Conservation (phyloP, 2,329 filamentous ascomycete genomes). For the Pseudogymnoascus sp. region DNA sequence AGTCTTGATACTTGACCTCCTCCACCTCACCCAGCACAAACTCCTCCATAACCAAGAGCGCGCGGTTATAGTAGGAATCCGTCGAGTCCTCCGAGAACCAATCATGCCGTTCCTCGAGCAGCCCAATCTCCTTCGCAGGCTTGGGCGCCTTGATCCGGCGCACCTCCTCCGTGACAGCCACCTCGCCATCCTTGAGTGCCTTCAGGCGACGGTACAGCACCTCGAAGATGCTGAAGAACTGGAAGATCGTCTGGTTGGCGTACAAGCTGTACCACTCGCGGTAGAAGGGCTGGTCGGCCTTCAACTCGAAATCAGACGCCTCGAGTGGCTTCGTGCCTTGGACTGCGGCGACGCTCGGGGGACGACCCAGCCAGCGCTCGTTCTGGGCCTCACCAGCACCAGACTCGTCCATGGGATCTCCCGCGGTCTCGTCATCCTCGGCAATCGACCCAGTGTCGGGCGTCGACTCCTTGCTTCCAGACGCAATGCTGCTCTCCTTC, state of each 20-base stretch:
- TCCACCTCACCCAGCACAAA: slow-evolving; percentile 78
- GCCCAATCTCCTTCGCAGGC: slow-evolving; percentile 73
- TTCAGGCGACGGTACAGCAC: slow-evolving; percentile 79
- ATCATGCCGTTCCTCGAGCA: slow-evolving; percentile 69
- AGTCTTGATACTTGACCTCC: slow-evolving; percentile 76
- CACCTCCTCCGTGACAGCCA: slow-evolving; percentile 66
- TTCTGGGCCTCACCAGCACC: slow-evolving; percentile 55
- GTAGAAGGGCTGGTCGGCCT: slow-evolving; percentile 70
- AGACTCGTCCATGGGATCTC: slow-evolving; percentile 46
- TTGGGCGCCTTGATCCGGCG: slow-evolving; percentile 65
- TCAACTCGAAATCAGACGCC: slow-evolving; percentile 55
- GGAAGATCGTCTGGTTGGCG: slow-evolving; percentile 82
- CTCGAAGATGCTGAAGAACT: slow-evolving; percentile 91
- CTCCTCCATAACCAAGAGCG: slow-evolving; percentile 78
- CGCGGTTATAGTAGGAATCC: slow-evolving; percentile 72
- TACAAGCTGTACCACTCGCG: slow-evolving; percentile 84
- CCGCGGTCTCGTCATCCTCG: slow-evolving; percentile 63
- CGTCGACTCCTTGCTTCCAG: slow-evolving; percentile 79
- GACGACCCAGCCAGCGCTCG: slow-evolving; percentile 57
- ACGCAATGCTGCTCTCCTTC: slow-evolving; percentile 71
- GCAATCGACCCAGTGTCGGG: slow-evolving; percentile 72
- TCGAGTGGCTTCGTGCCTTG: slow-evolving; percentile 46
- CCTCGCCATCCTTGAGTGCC: slow-evolving; percentile 73
- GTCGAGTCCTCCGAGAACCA: slow-evolving; percentile 64
- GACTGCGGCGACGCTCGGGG: slow-evolving; percentile 49